Base-by-base conservation (phyloP, 768 basidiomycete species). In the Tulasnella sp. region DNA sequence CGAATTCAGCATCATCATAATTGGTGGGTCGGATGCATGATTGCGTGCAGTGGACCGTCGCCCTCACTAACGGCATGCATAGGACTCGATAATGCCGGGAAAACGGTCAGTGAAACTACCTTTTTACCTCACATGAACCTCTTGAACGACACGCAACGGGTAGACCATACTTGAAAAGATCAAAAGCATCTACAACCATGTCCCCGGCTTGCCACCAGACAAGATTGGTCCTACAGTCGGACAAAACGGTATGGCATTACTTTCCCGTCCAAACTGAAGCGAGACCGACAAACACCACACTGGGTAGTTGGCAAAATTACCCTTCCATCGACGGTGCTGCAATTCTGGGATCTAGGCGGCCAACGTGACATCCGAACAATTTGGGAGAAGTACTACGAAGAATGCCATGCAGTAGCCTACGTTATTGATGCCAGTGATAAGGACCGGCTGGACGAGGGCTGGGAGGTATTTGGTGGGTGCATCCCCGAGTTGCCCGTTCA, bases 181-280 rank as follows among this genome's bases (percentile, higher is more conserved):
- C 58, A 98, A 97, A 75, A 90, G 87, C 0, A 70, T 88, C 0
- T 97, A 93, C 67, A 94, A 83, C 66, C 80, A 86, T 36, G 79
- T 77, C 0, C 91, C 92, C 0, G 89, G 88, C 0, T 77, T 96
- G n/a, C 74, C 86, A 35, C 83, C 93, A 0, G 84, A 90, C 63
- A 96, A 91, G 71, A 97, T 99, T 63, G 89, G 78, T 0, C 96
- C 96, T 1, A 99, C 96, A 0, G 86, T 99, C 2, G 96, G 96
- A 0, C 94, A 98, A 71, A 98, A 98, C 69, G 94, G 94, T 94
- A 62, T 62, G 86, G 72, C 8, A 15, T 17, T 15, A 23, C 17
- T 29, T 5, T 34, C 23, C 6, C 34, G 21, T 6, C 41, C 41
- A 43, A 19, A 21, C 19, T 25, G 15, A 4, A 12, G 12, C 19